Evolutionary conservation across 495 filamentous ascomycete species (phyloP).

Genomic region (Penicillium lagena): DNA sequence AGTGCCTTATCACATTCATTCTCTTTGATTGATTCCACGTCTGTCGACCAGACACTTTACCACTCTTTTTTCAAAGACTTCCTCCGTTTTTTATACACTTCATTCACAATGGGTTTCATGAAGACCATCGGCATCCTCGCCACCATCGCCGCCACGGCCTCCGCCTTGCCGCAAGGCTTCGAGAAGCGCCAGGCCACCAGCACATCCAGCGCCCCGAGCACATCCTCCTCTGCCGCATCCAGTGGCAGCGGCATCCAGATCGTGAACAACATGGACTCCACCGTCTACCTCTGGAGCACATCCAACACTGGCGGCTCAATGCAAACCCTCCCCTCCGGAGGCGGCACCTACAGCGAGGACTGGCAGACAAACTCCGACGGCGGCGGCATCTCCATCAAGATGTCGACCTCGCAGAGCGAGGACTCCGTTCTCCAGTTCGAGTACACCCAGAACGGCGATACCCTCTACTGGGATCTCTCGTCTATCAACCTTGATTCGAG

Average conservation of each 20-base stretch:
- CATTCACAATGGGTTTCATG: background rate
- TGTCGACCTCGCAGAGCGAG: slow-evolving; percentile 26
- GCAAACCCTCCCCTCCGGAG: slow-evolving; percentile 31
- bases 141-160: background rate
- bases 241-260: slow-evolving; percentile 18
- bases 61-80: background rate
- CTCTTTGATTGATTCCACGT: too few relatives aligned
- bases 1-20: too few relatives aligned
- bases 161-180: background rate
- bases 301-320: slow-evolving; percentile 27
- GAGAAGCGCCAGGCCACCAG: background rate
- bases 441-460: slow-evolving; percentile 16
- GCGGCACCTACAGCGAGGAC: slow-evolving; percentile 26
- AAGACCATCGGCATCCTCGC: background rate
- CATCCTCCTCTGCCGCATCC: background rate
- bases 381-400: slow-evolving; percentile 42
- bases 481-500: slow-evolving; percentile 20
- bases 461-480: slow-evolving; percentile 28
- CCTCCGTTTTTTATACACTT: background rate
- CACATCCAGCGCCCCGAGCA: background rate
- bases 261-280: slow-evolving; percentile 28
- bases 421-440: slow-evolving; percentile 38
- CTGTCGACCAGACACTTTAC: background rate
- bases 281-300: slow-evolving; percentile 40
- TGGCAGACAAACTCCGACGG: slow-evolving; percentile 36